These are phyloP conservation scores for Liquidambar formosana DNA, from an alignment of 164 flowering plant species.

Conservation along the genomic window DNA sequence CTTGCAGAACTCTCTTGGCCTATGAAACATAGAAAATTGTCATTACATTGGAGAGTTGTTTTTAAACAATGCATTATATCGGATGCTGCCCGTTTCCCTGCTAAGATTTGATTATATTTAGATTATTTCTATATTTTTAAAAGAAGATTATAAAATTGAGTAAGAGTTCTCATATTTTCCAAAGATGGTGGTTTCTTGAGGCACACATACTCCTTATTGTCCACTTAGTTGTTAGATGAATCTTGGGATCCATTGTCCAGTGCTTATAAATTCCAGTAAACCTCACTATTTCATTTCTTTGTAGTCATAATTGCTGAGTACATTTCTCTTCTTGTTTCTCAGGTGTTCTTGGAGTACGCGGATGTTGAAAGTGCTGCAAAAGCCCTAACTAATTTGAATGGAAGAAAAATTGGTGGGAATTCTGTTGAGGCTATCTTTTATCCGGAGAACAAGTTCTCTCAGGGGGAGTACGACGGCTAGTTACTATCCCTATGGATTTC, in stretches of 20 bases:
- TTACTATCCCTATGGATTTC: not conserved
- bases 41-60: not conserved
- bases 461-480: slow-evolving; percentile 74
- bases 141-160: too few species aligned
- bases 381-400: slow-evolving; percentile 76
- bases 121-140: too few species aligned
- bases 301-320: too few species aligned
- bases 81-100: too few species aligned
- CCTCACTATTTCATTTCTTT: too few species aligned
- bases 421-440: slow-evolving; percentile 73
- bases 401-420: slow-evolving; percentile 87
- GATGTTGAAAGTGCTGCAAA: slow-evolving; percentile 69
- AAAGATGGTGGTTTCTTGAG: too few species aligned
- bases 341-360: slow-evolving; percentile 91
- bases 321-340: not conserved
- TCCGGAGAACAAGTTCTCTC: slow-evolving; percentile 70
- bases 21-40: not conserved
- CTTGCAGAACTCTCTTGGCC: not conserved
- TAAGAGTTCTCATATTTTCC: too few species aligned
- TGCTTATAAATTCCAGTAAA: too few species aligned
- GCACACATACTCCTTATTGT: too few species aligned
- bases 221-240: too few species aligned
- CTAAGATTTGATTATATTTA: too few species aligned
- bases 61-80: not conserved
- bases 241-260: too few species aligned